Evolutionary conservation across 345 rosid genomes (phyloP).

Genomic region (Acer campestre): DNA sequence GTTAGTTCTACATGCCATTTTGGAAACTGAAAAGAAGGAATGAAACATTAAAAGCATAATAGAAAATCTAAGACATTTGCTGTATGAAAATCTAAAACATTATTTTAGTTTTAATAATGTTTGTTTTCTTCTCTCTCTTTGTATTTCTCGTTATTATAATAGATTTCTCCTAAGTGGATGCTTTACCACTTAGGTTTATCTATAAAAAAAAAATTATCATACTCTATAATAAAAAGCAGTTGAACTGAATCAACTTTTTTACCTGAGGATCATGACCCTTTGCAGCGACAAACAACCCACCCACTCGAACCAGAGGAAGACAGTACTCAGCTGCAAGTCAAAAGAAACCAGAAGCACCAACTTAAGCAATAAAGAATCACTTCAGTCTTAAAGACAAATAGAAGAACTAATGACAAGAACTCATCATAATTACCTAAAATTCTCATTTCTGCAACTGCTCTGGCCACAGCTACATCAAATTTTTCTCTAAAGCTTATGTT

Average conservation of each 20-base stretch:
- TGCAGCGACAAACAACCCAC: constrained; percentile 93
- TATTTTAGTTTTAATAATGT: no score
- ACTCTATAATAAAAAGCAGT: background rate
- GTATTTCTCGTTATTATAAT: no score
- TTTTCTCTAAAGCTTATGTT: constrained; percentile 62
- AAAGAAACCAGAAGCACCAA: constrained; percentile 16
- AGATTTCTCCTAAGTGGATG: no score
- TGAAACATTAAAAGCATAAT: constrained; percentile 1
- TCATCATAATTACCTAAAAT: constrained; percentile 56
- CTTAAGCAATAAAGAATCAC: constrained; percentile 16
- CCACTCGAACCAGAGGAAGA: constrained; percentile 90
- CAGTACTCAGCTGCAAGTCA: constrained; percentile 81
- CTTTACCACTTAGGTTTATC: no score
- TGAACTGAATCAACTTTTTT: constrained; percentile 4
- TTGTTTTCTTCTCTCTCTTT: no score
- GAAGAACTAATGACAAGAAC: constrained; percentile 5
- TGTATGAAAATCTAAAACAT: no score
- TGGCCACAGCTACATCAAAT: constrained; percentile 90
- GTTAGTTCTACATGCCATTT: background rate
- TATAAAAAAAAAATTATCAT: background rate
- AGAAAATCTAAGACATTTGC: background rate
- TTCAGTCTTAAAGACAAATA: background rate
- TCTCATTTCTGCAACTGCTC: constrained; percentile 98
- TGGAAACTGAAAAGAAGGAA: background rate
- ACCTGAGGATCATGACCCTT: constrained; percentile 96